Conservation (phyloP, 108 stramenopile species). For the Skeletonema marinoi region DNA sequence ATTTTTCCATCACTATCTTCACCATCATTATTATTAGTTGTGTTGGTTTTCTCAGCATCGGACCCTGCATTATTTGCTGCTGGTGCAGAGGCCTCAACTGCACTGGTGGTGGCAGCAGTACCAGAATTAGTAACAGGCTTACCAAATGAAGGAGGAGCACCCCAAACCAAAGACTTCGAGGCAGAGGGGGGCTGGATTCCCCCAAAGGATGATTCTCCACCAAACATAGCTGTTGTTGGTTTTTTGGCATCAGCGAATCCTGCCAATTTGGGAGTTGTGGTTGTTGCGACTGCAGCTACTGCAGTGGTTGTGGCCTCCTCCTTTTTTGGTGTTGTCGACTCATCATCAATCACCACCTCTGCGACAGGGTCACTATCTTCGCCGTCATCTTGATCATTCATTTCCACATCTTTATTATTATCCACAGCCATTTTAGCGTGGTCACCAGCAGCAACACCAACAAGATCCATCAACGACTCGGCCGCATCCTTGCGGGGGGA, state of each 20-base stretch:
- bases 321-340: neutral
- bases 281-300: neutral
- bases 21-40: neutral
- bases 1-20: neutral
- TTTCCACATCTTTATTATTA: neutral
- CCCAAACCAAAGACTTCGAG: neutral
- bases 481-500: neutral
- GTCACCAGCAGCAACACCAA: neutral
- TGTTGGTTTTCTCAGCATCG: neutral
- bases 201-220: neutral
- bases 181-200: neutral
- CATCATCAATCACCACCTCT: neutral
- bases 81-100: neutral
- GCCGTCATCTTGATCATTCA: neutral
- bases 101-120: neutral
- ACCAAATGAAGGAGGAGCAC: neutral
- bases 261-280: neutral
- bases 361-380: neutral
- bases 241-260: conserved; percentile 39
- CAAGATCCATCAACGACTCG: neutral
- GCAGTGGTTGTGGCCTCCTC: neutral
- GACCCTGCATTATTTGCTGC: neutral
- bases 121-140: neutral
- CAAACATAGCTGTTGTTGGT: neutral
- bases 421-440: neutral